A percentile compares a stretch with the other conserved stretches of the same genome.
phyloP scores from a whole-genome alignment of 345 rosid genomes.

The Clausena lansium region DNA sequence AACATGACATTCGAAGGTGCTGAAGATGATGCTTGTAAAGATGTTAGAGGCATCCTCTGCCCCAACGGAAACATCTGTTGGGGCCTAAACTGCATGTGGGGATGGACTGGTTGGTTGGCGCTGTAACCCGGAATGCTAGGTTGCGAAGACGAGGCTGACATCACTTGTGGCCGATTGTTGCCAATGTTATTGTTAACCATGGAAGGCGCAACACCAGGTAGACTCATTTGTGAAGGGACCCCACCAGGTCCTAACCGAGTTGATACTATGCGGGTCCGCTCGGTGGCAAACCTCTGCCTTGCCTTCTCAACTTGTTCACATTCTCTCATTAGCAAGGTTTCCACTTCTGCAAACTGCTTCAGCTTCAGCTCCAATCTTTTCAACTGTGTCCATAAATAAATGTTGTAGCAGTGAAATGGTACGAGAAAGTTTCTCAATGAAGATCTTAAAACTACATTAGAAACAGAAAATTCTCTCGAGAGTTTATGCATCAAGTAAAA shows the following conservation, averaged over 20 bases:
- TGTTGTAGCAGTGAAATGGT: background rate
- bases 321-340: conserved; percentile 89
- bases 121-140: conserved; percentile 61
- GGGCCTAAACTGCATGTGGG: conserved; percentile 81
- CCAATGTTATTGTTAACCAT: conserved; percentile 48
- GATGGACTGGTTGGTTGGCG: conserved; percentile 53
- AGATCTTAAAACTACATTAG: too few species aligned
- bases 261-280: conserved; percentile 63
- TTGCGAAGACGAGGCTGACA: conserved; percentile 57
- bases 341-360: conserved; percentile 99
- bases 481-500: background rate
- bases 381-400: conserved; percentile 43
- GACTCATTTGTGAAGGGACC: conserved; percentile 42
- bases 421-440: background rate
- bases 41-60: conserved; percentile 66
- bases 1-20: conserved; percentile 54
- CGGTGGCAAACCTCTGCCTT: conserved; percentile 80
- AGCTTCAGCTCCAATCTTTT: conserved; percentile 95
- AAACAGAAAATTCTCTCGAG: too few species aligned
- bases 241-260: conserved; percentile 59
- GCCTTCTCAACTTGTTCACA: conserved; percentile 95
- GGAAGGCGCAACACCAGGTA: conserved; percentile 51
- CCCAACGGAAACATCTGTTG: conserved; percentile 75
- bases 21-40: conserved; percentile 69
- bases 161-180: conserved; percentile 51